These are phyloP conservation scores for Mycena haematopus DNA, from an alignment of 768 basidiomycete genomes.

Conservation along the genomic window DNA sequence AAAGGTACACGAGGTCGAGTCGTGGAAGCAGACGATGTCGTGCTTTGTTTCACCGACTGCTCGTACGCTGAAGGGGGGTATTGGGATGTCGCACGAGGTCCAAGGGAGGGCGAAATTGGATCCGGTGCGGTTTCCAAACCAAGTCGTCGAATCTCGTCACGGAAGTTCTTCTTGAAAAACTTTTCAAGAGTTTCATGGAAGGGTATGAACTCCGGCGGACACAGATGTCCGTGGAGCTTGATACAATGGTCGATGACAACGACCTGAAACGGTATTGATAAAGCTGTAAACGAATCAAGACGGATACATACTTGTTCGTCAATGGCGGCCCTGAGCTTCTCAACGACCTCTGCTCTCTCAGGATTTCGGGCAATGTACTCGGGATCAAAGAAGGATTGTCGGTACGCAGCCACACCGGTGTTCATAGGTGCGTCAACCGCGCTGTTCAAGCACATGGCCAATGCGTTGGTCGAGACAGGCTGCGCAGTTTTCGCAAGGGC, in stretches of 20 bases:
- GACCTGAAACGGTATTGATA: slow-evolving; percentile 49
- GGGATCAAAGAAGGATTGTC: slow-evolving; percentile 75
- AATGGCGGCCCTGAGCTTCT: slow-evolving; percentile 74
- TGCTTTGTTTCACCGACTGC: slow-evolving; percentile 52
- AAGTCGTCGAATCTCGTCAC: slow-evolving; percentile 80
- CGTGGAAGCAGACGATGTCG: slow-evolving; percentile 51
- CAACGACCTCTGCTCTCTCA: slow-evolving; percentile 71
- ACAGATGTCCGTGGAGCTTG: slow-evolving; percentile 80
- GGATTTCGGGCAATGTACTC: slow-evolving; percentile 73
- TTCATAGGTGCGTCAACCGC: slow-evolving; percentile 85
- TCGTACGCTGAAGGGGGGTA: slow-evolving; percentile 59
- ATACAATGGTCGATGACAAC: slow-evolving; percentile 85
- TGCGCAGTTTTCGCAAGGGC: slow-evolving; percentile 81
- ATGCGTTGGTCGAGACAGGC: slow-evolving; percentile 74
- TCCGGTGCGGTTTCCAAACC: slow-evolving; percentile 64
- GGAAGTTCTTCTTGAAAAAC: slow-evolving; percentile 85
- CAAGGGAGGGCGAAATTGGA: slow-evolving; percentile 44
- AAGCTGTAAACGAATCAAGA: slow-evolving; percentile 3
- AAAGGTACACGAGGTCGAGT: slow-evolving; percentile 45
- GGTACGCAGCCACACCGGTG: slow-evolving; percentile 79
- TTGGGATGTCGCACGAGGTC: slow-evolving; percentile 47
- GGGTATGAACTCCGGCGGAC: slow-evolving; percentile 85
- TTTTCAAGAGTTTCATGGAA: slow-evolving; percentile 92
- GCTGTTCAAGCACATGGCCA: slow-evolving; percentile 87
- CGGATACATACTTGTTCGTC: slow-evolving; percentile 73